phyloP scores from a whole-genome alignment of 257 asterid genomes.

The Solanum chiquidenum region DNA sequence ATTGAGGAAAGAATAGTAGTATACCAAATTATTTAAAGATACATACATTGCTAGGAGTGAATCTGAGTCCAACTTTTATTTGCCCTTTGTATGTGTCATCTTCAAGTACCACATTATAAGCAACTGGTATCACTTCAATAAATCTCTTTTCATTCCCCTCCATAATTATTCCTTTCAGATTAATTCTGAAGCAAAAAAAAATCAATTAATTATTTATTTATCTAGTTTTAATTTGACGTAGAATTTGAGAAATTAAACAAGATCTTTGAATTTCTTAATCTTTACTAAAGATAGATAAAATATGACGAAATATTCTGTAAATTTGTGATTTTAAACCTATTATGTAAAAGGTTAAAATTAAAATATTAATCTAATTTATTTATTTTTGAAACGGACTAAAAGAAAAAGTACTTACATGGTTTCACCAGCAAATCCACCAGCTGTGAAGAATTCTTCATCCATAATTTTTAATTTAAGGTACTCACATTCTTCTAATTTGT shows the following conservation, averaged over 20 bases:
- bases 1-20: neutral
- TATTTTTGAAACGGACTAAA: neutral
- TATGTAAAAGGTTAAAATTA: no score
- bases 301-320: neutral
- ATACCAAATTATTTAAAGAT: neutral
- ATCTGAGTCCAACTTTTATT: conserved; percentile 49
- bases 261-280: no score
- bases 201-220: no score
- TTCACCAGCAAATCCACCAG: conserved; percentile 50
- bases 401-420: conserved; percentile 23
- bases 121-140: conserved; percentile 40
- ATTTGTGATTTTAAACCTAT: neutral
- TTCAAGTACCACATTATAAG: conserved; percentile 60
- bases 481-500: conserved; percentile 27
- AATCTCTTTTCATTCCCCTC: conserved; percentile 44
- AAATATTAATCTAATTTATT: no score
- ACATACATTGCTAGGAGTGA: conserved; percentile 26
- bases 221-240: neutral
- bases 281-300: neutral
- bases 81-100: conserved; percentile 64
- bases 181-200: conserved; percentile 21
- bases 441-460: conserved; percentile 37
- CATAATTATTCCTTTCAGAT: conserved; percentile 47
- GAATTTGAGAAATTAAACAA: no score
- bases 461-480: conserved; percentile 55